Percentiles rank a stretch among this genome's conserved stretches.
Evolutionary conservation across 352 stramenopile genomes (phyloP).

Genomic region (Phytophthora kernoviae): DNA sequence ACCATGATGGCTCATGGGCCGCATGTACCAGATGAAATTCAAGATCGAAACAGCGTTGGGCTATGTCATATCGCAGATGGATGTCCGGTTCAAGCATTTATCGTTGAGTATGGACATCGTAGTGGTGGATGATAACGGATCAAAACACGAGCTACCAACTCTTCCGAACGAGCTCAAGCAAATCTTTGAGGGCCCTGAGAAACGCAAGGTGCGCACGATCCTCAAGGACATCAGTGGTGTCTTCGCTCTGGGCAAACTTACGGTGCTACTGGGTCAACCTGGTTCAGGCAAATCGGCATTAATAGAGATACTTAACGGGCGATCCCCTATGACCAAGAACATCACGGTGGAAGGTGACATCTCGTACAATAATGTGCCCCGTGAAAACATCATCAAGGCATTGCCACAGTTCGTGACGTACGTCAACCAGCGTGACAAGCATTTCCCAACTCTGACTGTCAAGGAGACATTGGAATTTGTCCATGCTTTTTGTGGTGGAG

Average conservation of each 20-base stretch:
- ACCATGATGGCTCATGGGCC: slow-evolving; percentile 39
- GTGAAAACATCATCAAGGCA: background rate
- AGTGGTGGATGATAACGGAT: background rate
- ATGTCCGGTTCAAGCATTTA: background rate
- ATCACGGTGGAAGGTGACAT: background rate
- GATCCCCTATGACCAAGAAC: background rate
- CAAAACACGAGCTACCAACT: background rate
- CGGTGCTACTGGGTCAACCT: background rate
- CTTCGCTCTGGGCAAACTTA: background rate
- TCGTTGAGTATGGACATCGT: background rate
- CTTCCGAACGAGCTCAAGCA: slow-evolving; percentile 1
- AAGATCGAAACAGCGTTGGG: slow-evolving; percentile 12
- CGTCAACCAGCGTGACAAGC: slow-evolving; percentile 2
- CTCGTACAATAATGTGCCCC: background rate
- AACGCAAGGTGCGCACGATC: background rate
- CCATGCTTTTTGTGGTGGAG: background rate
- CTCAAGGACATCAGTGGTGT: slow-evolving; percentile 1
- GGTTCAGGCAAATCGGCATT: background rate
- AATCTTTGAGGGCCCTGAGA: background rate
- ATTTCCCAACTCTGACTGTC: background rate
- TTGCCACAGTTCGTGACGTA: background rate
- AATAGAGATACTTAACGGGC: background rate
- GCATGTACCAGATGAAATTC: slow-evolving; percentile 26
- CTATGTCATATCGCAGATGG: background rate
- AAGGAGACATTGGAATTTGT: slow-evolving; percentile 1